Conservation (phyloP, 768 basidiomycete species). For the Filobasidium wieringae region DNA sequence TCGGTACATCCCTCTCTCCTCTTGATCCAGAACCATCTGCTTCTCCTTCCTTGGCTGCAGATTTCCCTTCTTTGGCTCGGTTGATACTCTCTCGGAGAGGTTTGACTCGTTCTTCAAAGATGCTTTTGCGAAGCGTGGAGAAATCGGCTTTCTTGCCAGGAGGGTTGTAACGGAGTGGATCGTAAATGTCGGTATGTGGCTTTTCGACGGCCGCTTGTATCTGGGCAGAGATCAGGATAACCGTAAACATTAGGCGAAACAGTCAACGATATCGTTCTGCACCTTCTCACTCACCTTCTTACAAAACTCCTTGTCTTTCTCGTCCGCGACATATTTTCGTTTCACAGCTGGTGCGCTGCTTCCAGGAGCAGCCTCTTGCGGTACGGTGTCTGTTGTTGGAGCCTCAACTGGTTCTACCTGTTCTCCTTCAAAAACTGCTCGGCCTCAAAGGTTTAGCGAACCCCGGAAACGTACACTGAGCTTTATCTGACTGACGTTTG, state of each 20-base stretch:
- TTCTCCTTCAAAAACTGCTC: slow-evolving; percentile 31
- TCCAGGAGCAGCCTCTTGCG: not conserved
- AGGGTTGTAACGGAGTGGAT: slow-evolving; percentile 16
- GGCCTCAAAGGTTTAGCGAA: slow-evolving; percentile 4
- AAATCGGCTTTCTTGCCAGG: slow-evolving; percentile 2
- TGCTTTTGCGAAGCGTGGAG: slow-evolving; percentile 1
- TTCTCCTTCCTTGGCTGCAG: not conserved
- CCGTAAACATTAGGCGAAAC: not conserved
- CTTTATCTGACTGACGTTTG: slow-evolving; percentile 37
- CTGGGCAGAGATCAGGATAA: not conserved
- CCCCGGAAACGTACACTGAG: not conserved
- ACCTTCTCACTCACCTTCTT: slow-evolving; percentile 50
- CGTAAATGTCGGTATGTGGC: not conserved
- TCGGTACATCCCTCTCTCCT: slow-evolving; percentile 13
- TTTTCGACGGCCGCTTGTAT: not conserved
- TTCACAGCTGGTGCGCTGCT: slow-evolving; percentile 40
- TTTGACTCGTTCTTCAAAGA: slow-evolving; percentile 8
- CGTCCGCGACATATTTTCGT: slow-evolving; percentile 65
- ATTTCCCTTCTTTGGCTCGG: slow-evolving; percentile 6
- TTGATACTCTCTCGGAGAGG: slow-evolving; percentile 3
- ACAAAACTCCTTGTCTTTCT: slow-evolving; percentile 67
- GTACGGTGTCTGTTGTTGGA: not conserved
- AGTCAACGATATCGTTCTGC: too few species aligned
- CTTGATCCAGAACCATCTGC: not conserved
- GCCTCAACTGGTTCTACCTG: too few species aligned